These are phyloP conservation scores for Rhododendron williamsianum DNA, from an alignment of 148 eudicot genomes.

Conservation along the genomic window DNA sequence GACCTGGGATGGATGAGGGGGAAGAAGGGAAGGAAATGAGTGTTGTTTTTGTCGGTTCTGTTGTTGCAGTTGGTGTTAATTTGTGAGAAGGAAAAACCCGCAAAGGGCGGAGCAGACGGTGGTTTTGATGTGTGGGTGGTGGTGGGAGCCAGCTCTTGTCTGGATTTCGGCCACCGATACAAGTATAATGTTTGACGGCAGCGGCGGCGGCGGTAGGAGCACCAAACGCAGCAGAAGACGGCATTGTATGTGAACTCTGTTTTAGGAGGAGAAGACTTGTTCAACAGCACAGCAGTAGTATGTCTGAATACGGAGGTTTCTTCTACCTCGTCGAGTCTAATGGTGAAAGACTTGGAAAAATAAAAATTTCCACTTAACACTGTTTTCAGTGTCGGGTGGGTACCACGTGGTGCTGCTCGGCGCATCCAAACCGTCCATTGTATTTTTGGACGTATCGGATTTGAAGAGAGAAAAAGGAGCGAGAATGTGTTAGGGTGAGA, in stretches of 20 bases:
- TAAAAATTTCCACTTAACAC: too few species aligned
- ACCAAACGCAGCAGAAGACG: slow-evolving; percentile 2
- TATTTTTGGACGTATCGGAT: too few species aligned
- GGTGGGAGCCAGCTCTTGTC: background rate
- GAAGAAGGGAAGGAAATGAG: background rate
- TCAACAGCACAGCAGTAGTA: background rate
- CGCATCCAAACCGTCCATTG: too few species aligned
- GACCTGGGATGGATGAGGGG: background rate
- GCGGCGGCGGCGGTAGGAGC: background rate
- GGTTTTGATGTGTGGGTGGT: background rate
- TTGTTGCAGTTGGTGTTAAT: background rate
- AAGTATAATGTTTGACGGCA: background rate
- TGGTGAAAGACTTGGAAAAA: too few species aligned
- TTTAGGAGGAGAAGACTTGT: background rate
- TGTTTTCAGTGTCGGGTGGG: too few species aligned
- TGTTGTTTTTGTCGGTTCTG: background rate
- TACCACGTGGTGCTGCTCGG: too few species aligned
- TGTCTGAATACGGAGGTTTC: too few species aligned
- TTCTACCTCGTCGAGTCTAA: too few species aligned
- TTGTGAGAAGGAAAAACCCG: background rate
- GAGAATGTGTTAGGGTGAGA: too few species aligned
- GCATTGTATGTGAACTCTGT: background rate
- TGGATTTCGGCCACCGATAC: background rate
- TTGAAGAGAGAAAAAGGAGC: too few species aligned
- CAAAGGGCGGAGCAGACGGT: background rate